These are phyloP conservation scores for Epichloe coenophiala DNA, from an alignment of 2,329 filamentous ascomycete genomes.

Conservation along the genomic window DNA sequence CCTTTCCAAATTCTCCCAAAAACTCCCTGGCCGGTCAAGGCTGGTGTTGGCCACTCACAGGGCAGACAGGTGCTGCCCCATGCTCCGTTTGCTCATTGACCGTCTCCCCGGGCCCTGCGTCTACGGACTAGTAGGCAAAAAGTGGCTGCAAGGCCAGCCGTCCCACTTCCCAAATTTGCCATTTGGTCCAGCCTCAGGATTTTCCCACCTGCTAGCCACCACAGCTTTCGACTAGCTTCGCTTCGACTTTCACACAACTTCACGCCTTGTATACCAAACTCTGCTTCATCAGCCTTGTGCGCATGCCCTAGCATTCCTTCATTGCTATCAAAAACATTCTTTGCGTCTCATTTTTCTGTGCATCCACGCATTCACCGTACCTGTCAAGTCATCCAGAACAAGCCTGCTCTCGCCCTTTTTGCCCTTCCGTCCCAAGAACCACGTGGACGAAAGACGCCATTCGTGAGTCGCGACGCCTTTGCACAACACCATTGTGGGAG, in stretches of 20 bases:
- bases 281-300: conserved; percentile 3
- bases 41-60: too few species aligned
- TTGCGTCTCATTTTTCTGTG: conserved; percentile 1
- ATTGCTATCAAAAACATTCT: conserved; percentile 3
- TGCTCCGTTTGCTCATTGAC: neutral
- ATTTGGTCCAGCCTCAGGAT: conserved; percentile 19
- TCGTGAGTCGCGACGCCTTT: neutral
- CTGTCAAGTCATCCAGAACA: neutral
- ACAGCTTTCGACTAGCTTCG: conserved; percentile 7
- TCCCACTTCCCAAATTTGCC: conserved; percentile 21
- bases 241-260: conserved; percentile 7
- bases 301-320: conserved; percentile 4
- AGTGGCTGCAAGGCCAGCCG: conserved; percentile 7
- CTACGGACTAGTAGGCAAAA: neutral
- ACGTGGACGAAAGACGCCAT: conserved; percentile 3
- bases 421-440: conserved; percentile 1
- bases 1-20: too few species aligned
- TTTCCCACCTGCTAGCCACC: conserved; percentile 14
- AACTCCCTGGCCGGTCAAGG: too few species aligned
- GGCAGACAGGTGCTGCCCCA: too few species aligned
- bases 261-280: conserved; percentile 4
- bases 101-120: conserved; percentile 2
- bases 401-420: neutral
- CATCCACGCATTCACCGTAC: neutral
- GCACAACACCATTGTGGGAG: neutral